A percentile compares a stretch with the other conserved stretches of the same genome.
Conservation (phyloP, 2,329 filamentous ascomycete species). For the Cadophora gregata region DNA sequence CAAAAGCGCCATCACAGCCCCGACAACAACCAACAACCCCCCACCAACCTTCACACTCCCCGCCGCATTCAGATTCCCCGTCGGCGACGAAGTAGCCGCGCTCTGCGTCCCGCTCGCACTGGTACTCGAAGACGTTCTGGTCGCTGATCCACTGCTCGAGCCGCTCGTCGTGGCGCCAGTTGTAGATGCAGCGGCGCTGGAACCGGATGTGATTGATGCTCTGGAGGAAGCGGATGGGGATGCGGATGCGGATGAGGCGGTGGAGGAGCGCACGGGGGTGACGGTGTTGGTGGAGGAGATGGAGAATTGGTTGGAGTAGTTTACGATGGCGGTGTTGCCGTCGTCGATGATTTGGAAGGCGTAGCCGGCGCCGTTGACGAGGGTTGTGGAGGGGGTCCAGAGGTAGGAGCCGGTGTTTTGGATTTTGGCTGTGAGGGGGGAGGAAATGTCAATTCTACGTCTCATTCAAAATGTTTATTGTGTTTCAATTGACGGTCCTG, state of each 20-base stretch:
- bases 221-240: background rate
- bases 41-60: constrained; percentile 18
- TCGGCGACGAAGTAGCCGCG: background rate
- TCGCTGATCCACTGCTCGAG: constrained; percentile 19
- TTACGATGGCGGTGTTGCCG: constrained; percentile 32
- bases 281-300: constrained; percentile 36
- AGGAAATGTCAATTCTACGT: constrained; percentile 8
- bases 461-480: no score
- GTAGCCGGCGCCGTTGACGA: constrained; percentile 32
- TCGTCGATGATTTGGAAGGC: constrained; percentile 40
- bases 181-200: background rate
- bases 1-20: constrained; percentile 19
- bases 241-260: background rate
- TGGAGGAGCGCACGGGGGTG: background rate
- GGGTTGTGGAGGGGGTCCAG: constrained; percentile 34
- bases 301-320: constrained; percentile 40
- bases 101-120: constrained; percentile 1
- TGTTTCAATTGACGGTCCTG: no score
- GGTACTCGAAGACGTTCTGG: background rate
- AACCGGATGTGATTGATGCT: background rate
- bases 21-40: constrained; percentile 18
- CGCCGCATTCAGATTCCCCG: constrained; percentile 1
- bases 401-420: constrained; percentile 34
- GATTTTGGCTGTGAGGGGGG: constrained; percentile 28
- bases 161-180: background rate